Conservation (phyloP, 257 asterid species). For the Craterostigma plantagineum region DNA sequence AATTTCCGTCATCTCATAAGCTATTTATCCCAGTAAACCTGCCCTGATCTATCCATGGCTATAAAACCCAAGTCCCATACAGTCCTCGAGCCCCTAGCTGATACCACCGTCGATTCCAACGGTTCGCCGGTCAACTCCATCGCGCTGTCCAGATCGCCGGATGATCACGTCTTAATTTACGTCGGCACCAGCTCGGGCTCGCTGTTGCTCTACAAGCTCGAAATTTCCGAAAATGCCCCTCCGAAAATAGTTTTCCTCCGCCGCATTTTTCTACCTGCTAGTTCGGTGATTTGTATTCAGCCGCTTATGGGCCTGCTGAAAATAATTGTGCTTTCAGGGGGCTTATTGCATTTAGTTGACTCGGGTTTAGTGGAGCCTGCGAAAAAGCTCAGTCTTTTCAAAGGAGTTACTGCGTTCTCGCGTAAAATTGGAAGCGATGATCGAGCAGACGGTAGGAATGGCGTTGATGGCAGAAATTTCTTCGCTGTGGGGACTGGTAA, state of each 20-base stretch:
- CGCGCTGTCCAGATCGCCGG: slow-evolving; percentile 27
- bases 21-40: too few species aligned
- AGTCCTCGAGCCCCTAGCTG: slow-evolving; percentile 39
- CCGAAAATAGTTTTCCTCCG: slow-evolving; percentile 22
- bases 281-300: slow-evolving; percentile 25
- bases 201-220: slow-evolving; percentile 34
- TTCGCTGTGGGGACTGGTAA: slow-evolving; percentile 50
- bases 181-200: slow-evolving; percentile 48
- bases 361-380: slow-evolving; percentile 32
- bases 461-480: slow-evolving; percentile 13
- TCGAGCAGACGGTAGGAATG: too few species aligned
- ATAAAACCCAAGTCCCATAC: slow-evolving; percentile 45
- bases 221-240: slow-evolving; percentile 13
- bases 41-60: slow-evolving; percentile 16
- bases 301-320: slow-evolving; percentile 25
- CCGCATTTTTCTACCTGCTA: slow-evolving; percentile 27
- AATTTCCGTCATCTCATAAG: too few species aligned
- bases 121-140: slow-evolving; percentile 29
- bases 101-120: slow-evolving; percentile 22
- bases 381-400: slow-evolving; percentile 39
- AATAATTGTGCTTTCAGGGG: slow-evolving; percentile 40
- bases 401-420: slow-evolving; percentile 47
- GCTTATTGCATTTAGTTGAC: slow-evolving; percentile 48
- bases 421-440: slow-evolving; percentile 32
- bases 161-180: slow-evolving; percentile 32